These are phyloP conservation scores for Eimeria brunetti DNA, from an alignment of 169 alveolate genomes.

Conservation along the genomic window DNA sequence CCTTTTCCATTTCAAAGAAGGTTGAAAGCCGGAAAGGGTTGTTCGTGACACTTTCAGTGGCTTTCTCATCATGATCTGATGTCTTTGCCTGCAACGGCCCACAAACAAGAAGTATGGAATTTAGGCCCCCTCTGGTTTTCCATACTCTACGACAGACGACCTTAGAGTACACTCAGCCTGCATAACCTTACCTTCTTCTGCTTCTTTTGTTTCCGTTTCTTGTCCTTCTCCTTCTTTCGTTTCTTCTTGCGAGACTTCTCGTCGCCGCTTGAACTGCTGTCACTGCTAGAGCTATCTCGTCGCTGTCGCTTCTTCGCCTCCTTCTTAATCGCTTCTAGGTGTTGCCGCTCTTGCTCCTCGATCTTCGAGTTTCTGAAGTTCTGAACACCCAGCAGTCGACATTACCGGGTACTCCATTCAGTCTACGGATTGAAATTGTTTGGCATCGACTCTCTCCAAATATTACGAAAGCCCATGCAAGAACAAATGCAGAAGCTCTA, in stretches of 20 bases:
- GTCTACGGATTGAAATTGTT: background rate
- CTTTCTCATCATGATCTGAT: constrained; percentile 1
- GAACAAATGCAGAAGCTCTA: background rate
- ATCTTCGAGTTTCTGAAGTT: constrained; percentile 60
- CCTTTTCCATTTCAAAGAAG: constrained; percentile 63
- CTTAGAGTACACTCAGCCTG: background rate
- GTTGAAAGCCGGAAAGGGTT: constrained; percentile 68
- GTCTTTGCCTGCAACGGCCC: constrained; percentile 53
- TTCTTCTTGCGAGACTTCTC: constrained; percentile 66
- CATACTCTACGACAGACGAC: background rate
- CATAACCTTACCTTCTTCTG: constrained; percentile 33
- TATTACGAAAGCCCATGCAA: background rate
- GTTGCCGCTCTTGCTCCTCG: constrained; percentile 75
- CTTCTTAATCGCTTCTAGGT: constrained; percentile 43
- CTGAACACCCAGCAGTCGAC: constrained; percentile 11
- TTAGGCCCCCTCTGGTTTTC: background rate
- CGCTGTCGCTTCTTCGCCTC: constrained; percentile 74
- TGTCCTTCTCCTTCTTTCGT: constrained; percentile 51
- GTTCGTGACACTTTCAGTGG: constrained; percentile 54
- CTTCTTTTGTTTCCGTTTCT: constrained; percentile 55
- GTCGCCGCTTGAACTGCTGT: constrained; percentile 48
- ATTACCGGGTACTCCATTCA: background rate
- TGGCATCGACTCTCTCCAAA: background rate
- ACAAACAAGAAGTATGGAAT: background rate
- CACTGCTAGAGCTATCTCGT: constrained; percentile 54